phyloP scores from a whole-genome alignment of 2,329 filamentous ascomycete species.

The Calonectria honghensis region DNA sequence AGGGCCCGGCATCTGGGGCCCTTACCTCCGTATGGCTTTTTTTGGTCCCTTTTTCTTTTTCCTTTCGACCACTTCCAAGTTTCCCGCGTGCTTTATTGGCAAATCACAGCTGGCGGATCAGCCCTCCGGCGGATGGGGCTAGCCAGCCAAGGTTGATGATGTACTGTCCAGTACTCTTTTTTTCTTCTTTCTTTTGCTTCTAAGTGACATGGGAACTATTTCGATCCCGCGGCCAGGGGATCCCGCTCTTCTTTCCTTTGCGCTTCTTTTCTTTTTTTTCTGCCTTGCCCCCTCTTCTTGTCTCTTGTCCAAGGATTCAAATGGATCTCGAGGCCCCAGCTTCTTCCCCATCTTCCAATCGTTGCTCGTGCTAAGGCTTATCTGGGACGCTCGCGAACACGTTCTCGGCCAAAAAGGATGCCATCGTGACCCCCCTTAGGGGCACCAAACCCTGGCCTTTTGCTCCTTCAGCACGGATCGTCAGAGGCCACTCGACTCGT shows the following conservation, averaged over 20 bases:
- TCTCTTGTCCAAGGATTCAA: conserved; percentile 1
- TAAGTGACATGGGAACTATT: conserved; percentile 18
- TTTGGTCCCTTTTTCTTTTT: background rate
- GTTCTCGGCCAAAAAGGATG: conserved; percentile 18
- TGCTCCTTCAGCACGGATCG: conserved; percentile 9
- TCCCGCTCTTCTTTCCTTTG: conserved; percentile 10
- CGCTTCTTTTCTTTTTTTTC: background rate
- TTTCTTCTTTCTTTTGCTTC: background rate
- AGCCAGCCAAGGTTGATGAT: conserved; percentile 1
- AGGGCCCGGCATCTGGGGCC: conserved; percentile 29
- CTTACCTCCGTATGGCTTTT: conserved; percentile 7
- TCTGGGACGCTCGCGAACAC: conserved; percentile 10
- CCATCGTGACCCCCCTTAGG: conserved; percentile 6
- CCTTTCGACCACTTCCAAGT: background rate
- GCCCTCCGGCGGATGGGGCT: background rate
- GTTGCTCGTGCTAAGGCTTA: conserved; percentile 12
- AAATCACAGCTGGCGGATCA: background rate
- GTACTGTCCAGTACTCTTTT: conserved; percentile 4
- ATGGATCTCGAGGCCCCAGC: conserved; percentile 4
- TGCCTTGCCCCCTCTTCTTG: background rate
- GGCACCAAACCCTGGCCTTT: background rate
- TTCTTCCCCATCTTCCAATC: conserved; percentile 3
- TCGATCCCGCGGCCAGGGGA: conserved; percentile 21
- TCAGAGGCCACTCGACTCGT: conserved; percentile 15
- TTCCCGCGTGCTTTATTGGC: background rate